Conservation (phyloP, 139 green algal genomes). For the Diplosphaera chodatii region DNA sequence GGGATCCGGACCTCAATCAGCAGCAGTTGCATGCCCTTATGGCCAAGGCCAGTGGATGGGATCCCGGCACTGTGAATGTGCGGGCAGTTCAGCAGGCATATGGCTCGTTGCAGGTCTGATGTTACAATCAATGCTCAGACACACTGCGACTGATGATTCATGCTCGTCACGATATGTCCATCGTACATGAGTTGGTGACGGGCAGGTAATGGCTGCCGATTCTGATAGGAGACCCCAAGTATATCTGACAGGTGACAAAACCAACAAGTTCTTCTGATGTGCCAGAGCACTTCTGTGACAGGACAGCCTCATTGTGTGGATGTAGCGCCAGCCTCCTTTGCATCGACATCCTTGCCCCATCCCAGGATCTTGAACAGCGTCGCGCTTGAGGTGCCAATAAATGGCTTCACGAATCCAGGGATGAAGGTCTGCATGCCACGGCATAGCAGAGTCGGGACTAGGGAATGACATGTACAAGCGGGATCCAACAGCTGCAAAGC, state of each 20-base stretch:
- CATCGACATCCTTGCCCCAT: not conserved
- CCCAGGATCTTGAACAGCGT: not conserved
- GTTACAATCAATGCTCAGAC: no score
- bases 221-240: no score
- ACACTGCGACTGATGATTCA: no score
- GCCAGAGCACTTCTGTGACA: no score
- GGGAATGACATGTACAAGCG: no score
- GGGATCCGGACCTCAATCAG: not conserved
- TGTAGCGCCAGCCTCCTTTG: not conserved
- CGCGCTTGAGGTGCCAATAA: not conserved
- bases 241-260: no score
- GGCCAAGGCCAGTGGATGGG: constrained; percentile 10
- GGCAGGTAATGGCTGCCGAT: no score
- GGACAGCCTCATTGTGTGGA: not conserved
- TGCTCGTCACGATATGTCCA: no score
- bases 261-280: no score
- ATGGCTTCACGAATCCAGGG: not conserved
- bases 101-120: not conserved
- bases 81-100: constrained; percentile 9
- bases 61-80: not conserved
- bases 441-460: not conserved
- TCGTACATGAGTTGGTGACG: no score
- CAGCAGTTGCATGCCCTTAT: not conserved
- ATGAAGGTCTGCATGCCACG: not conserved
- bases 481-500: no score